phyloP scores from a whole-genome alignment of 768 basidiomycete species.

The Pholiota molesta region DNA sequence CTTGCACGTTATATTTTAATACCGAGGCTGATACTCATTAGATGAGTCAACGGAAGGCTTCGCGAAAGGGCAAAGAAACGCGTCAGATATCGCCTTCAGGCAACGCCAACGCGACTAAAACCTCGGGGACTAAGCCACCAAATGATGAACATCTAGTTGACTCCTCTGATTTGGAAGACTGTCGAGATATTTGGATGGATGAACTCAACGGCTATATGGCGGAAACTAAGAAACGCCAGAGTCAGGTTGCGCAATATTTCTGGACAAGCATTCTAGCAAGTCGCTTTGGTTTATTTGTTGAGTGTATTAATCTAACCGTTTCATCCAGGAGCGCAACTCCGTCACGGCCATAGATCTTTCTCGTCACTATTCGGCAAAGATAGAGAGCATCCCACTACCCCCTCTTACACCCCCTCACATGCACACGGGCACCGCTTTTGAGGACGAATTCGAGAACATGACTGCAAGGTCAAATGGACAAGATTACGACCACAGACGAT shows the following conservation, averaged over 20 bases:
- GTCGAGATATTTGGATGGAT: conserved; percentile 72
- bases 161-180: conserved; percentile 85
- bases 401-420: conserved; percentile 34
- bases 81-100: conserved; percentile 31
- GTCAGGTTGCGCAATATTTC: conserved; percentile 75
- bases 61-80: conserved; percentile 30
- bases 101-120: conserved; percentile 15
- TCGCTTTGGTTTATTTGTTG: conserved; percentile 1
- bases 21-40: conserved; percentile 7
- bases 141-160: conserved; percentile 49
- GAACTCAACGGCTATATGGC: conserved; percentile 72
- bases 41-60: conserved; percentile 29
- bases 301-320: conserved; percentile 7
- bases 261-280: conserved; percentile 66
- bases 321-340: conserved; percentile 67
- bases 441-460: conserved; percentile 34
- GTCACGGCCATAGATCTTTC: conserved; percentile 61
- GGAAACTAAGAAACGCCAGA: conserved; percentile 74
- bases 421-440: conserved; percentile 21
- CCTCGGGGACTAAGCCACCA: conserved; percentile 29
- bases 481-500: conserved; percentile 30
- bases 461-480: conserved; percentile 31
- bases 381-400: conserved; percentile 47
- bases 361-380: conserved; percentile 55
- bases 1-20: not conserved